Evolutionary conservation across 73 alveolate genomes (phyloP), one percentile per base, ranked within the genome.

Genomic region (Tetrahymena borealis): DNA sequence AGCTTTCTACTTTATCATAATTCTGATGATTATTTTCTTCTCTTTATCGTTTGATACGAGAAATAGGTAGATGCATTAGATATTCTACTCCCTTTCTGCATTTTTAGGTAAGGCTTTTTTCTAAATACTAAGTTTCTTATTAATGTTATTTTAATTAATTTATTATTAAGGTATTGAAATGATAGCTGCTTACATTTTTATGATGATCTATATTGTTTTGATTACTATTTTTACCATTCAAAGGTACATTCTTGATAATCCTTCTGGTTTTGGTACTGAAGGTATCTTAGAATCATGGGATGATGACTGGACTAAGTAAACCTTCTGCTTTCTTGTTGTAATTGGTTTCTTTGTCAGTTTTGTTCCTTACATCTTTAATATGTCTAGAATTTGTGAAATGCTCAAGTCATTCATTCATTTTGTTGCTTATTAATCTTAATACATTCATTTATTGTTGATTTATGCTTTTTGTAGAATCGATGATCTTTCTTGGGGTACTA

Each of bases 401-500:
- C 28, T 60, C 1, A 60, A 60, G 28, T 60, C 85, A 0, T 60
- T 60, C 31, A 93, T 93, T 40, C 95, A 85, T 79, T 93, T 79
- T 43, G 78, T 93, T 24, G 90, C 35, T 33, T 93, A 85, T 93
- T 43, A 93, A 40, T 92, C 95, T 0, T 79, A 91, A 35, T 93
- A 93, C 39, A 85, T 78, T 40, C 95, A 93, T 93, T 93, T 93
- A 39, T 90, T 93, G 38, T 40, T 93, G n/a, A 39, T 93, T 32
- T 93, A 85, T 39, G 60, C 95, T 9, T 93, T 93, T 28, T 93
- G 95, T 41, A 93, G 95, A 90, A 93, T 93, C 13, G 95, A 93
- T 40, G 95, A 93, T 40, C 78, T 93, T 40, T 93, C 95, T 39
- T 93, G 95, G 95, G 95, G 95, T 12, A 93, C 95, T 28, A 93